Conservation (phyloP, 169 alveolate genomes). For the Blepharisma undulans region DNA sequence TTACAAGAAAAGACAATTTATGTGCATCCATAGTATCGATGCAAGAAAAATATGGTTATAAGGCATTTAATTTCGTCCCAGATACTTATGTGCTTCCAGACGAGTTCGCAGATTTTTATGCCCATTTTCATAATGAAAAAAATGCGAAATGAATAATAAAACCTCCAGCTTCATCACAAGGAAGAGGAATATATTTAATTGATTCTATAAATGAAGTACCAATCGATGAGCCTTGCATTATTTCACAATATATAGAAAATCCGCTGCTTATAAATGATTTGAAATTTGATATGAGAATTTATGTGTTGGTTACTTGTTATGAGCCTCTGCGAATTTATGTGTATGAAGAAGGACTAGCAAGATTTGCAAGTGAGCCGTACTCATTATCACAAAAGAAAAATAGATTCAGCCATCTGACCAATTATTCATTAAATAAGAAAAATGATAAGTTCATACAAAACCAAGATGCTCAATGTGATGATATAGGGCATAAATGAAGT, state of each 20-base stretch:
- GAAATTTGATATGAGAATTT: slow-evolving; percentile 84
- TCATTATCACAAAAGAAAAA: slow-evolving; percentile 49
- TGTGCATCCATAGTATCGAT: slow-evolving; percentile 49
- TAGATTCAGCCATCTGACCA: slow-evolving; percentile 69
- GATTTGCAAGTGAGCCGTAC: slow-evolving; percentile 84
- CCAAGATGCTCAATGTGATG: slow-evolving; percentile 59
- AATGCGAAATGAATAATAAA: slow-evolving; percentile 56
- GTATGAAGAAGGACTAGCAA: slow-evolving; percentile 80
- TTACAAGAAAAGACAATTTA: slow-evolving; percentile 66
- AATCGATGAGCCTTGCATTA: slow-evolving; percentile 54
- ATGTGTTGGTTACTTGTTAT: slow-evolving; percentile 78
- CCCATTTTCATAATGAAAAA: slow-evolving; percentile 51
- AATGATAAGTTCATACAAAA: slow-evolving; percentile 70
- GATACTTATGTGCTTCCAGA: slow-evolving; percentile 71
- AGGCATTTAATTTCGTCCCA: slow-evolving; percentile 63
- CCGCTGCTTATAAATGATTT: slow-evolving; percentile 78
- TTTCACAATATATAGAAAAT: slow-evolving; percentile 71
- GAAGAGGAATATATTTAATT: slow-evolving; percentile 55
- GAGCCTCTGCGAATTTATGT: slow-evolving; percentile 81
- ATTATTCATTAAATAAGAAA: slow-evolving; percentile 77
- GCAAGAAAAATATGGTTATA: slow-evolving; percentile 58
- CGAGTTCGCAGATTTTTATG: slow-evolving; percentile 62
- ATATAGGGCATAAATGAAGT: slow-evolving; percentile 71
- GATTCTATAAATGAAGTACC: slow-evolving; percentile 37
- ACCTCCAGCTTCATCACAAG: slow-evolving; percentile 57